Evolutionary conservation across 2,329 filamentous ascomycete genomes (phyloP), one percentile per base, ranked within the genome.

Genomic region (Metarhizium anisopliae): DNA sequence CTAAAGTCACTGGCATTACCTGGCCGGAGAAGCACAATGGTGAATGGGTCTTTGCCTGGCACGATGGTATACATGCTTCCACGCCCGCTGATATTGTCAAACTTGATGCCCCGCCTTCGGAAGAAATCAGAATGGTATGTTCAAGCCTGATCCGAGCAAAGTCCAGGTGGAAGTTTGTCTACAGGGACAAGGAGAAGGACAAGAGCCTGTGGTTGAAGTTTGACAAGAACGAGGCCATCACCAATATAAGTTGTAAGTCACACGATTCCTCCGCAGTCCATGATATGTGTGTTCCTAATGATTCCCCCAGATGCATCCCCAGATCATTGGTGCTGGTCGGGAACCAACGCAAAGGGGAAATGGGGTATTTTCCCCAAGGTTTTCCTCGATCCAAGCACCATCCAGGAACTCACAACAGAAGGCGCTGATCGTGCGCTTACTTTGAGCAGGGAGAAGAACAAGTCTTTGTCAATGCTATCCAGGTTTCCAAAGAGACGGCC

Each of bases 191-290:
- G 52, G 71, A 74, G 10, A 72, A 73, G 54, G 71, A 74, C 16
- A 70, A 68, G 25, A 72, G 72, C 32, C 66, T 74, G 11, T 83
- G 80, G 80, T 69, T 83, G n/a, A 75, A 71, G 59, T 81, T 89
- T 63, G 83, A 85, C 35, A 86, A 85, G 64, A 82, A 82, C 20
- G 85, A 89, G 59, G 74, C 77, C 3, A 85, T 87, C 16, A 83
- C 77, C 60, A 89, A 85, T 69, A 89, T 82, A 29, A 72, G 70
- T 53, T 81, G 78, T 78, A 64, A 72, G 77, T 74, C 29, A 25
- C 11, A 43, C 0, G 5, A 35, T 35, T 11, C 32, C 32, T 35
- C 32, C 32, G 10, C 32, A 35, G 32, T 35, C 10, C 32, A 7
- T 11, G 32, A 35, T 11, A 35, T 8, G 32, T 35, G 10, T 11